Percentiles rank a stretch among this genome's conserved stretches.
Evolutionary conservation across 768 basidiomycete species (phyloP).

Genomic region (Tylopilus sp.): DNA sequence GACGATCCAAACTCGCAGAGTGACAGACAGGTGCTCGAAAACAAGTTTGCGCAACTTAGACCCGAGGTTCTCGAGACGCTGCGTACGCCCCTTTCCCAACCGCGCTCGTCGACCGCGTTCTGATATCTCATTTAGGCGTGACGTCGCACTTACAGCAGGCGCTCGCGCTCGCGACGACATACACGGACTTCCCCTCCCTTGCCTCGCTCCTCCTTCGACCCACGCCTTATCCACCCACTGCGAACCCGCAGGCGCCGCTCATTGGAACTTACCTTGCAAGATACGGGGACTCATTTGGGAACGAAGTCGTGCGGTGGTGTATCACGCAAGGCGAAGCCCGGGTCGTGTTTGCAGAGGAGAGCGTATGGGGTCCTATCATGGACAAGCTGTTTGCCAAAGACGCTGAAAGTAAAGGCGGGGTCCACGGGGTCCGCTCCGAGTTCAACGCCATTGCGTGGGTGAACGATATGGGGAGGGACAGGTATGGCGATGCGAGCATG

Average conservation of each 20-base stretch:
- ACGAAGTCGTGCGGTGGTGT: constrained; percentile 91
- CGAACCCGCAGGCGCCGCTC: constrained; percentile 58
- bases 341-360: constrained; percentile 76
- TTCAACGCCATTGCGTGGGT: constrained; percentile 72
- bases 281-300: constrained; percentile 81
- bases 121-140: constrained; percentile 43
- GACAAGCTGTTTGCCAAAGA: constrained; percentile 59
- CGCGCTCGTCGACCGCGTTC: neutral
- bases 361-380: constrained; percentile 56
- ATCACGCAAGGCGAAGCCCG: constrained; percentile 86
- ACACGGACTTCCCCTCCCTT: constrained; percentile 82
- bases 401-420: constrained; percentile 27
- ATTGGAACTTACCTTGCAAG: constrained; percentile 72
- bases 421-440: constrained; percentile 45
- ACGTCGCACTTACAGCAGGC: constrained; percentile 67
- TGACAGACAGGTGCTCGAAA: constrained; percentile 57
- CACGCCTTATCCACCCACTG: constrained; percentile 55
- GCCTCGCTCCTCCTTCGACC: constrained; percentile 78
- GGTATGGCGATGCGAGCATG: constrained; percentile 61
- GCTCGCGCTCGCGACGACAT: constrained; percentile 80
- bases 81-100: constrained; percentile 47
- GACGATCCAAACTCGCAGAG: constrained; percentile 48
- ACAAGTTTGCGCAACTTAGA: constrained; percentile 66
- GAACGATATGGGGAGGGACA: constrained; percentile 71
- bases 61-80: constrained; percentile 79